These are phyloP conservation scores for Diplodia intermedia DNA, from an alignment of 2,329 filamentous ascomycete species.

Conservation along the genomic window DNA sequence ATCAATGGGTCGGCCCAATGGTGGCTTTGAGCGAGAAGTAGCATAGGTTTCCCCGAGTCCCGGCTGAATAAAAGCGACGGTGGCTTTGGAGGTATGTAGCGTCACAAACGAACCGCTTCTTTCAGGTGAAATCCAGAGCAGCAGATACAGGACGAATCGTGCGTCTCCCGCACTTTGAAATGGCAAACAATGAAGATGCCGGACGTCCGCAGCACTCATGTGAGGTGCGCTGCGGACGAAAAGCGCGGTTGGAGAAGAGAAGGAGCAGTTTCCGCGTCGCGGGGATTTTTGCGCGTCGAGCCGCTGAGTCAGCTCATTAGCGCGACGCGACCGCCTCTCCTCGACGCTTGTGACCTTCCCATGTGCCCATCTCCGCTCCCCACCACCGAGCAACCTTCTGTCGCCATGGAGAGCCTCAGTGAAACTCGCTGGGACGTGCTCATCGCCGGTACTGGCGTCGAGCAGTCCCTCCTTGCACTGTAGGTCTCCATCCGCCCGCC, in stretches of 20 bases:
- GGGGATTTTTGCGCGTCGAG: slow-evolving; percentile 35
- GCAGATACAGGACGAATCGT: slow-evolving; percentile 59
- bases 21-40: neutral
- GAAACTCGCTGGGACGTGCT: slow-evolving; percentile 60
- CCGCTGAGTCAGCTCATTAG: slow-evolving; percentile 43
- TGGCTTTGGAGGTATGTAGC: slow-evolving; percentile 47
- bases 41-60: neutral
- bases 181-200: slow-evolving; percentile 53
- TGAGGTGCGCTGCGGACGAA: slow-evolving; percentile 27
- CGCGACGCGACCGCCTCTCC: slow-evolving; percentile 14
- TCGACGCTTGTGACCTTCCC: slow-evolving; percentile 35
- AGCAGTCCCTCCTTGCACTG: slow-evolving; percentile 62
- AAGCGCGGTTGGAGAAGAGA: slow-evolving; percentile 44
- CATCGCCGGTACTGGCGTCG: slow-evolving; percentile 60
- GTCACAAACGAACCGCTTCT: slow-evolving; percentile 60
- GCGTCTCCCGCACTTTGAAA: slow-evolving; percentile 53
- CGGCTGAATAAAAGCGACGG: neutral
- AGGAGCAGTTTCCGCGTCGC: slow-evolving; percentile 33
- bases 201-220: slow-evolving; percentile 22
- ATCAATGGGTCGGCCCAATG: neutral
- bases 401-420: slow-evolving; percentile 58
- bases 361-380: slow-evolving; percentile 23
- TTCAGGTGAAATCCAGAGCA: slow-evolving; percentile 56
- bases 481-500: slow-evolving; percentile 46
- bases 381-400: slow-evolving; percentile 36